Conservation (phyloP, 257 asterid species). For the Solanum chmielewskii region DNA sequence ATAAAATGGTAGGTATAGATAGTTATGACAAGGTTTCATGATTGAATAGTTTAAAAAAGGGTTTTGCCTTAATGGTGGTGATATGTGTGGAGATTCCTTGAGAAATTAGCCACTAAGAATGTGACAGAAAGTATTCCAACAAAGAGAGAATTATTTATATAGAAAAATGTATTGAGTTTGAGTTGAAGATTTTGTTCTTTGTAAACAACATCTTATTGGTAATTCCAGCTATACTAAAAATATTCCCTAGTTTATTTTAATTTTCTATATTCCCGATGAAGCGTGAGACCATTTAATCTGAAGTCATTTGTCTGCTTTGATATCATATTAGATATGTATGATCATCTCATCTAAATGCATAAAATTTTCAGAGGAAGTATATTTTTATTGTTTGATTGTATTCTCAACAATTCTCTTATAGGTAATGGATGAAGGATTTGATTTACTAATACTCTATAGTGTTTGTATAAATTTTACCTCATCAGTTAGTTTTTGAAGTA, state of each 20-base stretch:
- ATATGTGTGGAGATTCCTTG: neutral
- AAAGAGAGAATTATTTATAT: neutral
- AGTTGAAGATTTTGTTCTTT: neutral
- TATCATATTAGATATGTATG: no score
- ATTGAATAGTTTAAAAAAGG: neutral
- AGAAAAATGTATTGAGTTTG: neutral
- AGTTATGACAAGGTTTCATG: neutral
- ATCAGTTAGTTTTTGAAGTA: neutral
- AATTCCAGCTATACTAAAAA: neutral
- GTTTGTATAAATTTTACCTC: neutral
- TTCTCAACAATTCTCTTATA: neutral
- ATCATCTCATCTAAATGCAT: no score
- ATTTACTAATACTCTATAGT: neutral
- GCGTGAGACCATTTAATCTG: no score
- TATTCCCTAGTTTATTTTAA: neutral
- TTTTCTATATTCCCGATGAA: neutral
- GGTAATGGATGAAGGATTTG: neutral
- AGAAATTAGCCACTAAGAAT: neutral
- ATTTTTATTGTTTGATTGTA: no score
- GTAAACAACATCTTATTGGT: neutral
- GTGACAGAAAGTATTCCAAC: neutral
- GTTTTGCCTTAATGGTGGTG: neutral
- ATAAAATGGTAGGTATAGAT: neutral
- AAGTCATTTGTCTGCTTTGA: no score
- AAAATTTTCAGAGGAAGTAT: fast-evolving